A percentile compares a stretch with the other conserved stretches of the same genome.
Evolutionary conservation across 345 rosid genomes (phyloP).

Genomic region (rapeseed (Brassica napus)): DNA sequence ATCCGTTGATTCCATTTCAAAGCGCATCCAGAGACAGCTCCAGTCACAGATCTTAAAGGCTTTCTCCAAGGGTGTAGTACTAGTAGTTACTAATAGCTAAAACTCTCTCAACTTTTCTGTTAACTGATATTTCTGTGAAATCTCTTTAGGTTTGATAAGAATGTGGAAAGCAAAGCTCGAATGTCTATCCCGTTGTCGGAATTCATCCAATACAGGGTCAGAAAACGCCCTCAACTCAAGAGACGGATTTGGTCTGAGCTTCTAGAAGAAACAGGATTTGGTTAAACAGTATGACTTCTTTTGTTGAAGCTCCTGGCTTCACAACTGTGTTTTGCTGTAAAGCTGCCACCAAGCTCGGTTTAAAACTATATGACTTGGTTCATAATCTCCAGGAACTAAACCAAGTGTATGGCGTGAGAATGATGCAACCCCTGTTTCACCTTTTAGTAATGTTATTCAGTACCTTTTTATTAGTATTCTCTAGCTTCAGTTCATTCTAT

Average conservation of each 20-base stretch:
- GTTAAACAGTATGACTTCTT: slow-evolving; percentile 61
- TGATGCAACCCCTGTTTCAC: too few relatives aligned
- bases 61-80: slow-evolving; percentile 64
- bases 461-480: too few relatives aligned
- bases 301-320: slow-evolving; percentile 83
- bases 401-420: too few relatives aligned
- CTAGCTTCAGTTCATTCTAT: too few relatives aligned
- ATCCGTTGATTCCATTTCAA: slow-evolving; percentile 82
- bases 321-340: slow-evolving; percentile 59
- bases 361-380: too few relatives aligned
- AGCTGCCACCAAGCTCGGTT: too few relatives aligned
- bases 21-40: slow-evolving; percentile 83
- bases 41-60: slow-evolving; percentile 78
- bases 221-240: slow-evolving; percentile 42
- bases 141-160: slow-evolving; percentile 60
- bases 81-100: background rate
- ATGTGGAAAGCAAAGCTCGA: slow-evolving; percentile 98
- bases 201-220: slow-evolving; percentile 37
- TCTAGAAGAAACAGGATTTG: slow-evolving; percentile 72
- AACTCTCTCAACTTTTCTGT: background rate
- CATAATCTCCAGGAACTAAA: too few relatives aligned
- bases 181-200: slow-evolving; percentile 82
- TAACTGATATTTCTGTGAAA: background rate
- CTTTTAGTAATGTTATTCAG: too few relatives aligned
- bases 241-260: slow-evolving; percentile 62